Conservation (phyloP, 2,329 filamentous ascomycete species). For the Stachybotrys elegans region DNA sequence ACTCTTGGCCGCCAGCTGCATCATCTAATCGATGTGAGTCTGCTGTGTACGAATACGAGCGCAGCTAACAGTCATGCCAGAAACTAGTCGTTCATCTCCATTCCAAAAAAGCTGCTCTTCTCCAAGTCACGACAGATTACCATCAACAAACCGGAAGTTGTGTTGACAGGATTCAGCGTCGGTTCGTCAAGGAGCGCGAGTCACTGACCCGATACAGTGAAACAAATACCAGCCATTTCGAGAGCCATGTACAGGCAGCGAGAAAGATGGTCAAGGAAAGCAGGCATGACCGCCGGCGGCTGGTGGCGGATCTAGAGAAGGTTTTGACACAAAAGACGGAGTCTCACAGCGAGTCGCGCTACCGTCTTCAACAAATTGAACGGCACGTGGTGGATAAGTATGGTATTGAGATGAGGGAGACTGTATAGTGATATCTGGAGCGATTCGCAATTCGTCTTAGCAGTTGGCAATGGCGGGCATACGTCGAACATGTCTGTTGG, state of each 20-base stretch:
- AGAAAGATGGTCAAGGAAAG: not conserved
- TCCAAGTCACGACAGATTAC: conserved; percentile 15
- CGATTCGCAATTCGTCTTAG: no score
- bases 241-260: not conserved
- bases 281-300: not conserved
- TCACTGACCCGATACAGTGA: not conserved
- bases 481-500: no score
- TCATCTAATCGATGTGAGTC: conserved; percentile 18
- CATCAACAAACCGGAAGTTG: conserved; percentile 12
- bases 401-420: no score
- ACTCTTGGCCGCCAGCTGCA: conserved; percentile 10
- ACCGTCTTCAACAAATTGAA: no score
- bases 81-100: conserved; percentile 16
- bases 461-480: no score
- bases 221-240: not conserved
- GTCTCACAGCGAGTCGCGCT: no score
- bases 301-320: not conserved
- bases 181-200: conserved; percentile 14
- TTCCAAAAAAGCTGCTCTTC: conserved; percentile 14
- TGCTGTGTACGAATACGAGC: no score
- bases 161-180: conserved; percentile 15
- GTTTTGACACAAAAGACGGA: not conserved
- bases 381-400: no score
- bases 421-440: no score
- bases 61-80: conserved; percentile 8